phyloP scores from a whole-genome alignment of 495 filamentous ascomycete genomes.

The Cetradonia linearis region DNA sequence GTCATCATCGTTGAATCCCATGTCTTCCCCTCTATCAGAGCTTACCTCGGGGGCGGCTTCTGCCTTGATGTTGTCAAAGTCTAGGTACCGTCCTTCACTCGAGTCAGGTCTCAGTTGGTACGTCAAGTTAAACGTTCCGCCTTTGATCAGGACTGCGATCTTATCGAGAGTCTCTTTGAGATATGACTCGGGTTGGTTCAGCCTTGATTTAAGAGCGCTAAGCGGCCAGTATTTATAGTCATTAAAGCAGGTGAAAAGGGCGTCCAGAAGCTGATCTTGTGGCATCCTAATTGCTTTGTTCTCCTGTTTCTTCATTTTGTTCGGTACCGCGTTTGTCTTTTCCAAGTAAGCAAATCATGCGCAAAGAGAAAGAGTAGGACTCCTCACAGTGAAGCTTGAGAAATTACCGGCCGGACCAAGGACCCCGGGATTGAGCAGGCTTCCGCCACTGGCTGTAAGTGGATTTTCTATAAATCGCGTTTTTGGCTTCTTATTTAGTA shows the following conservation, averaged over 20 bases:
- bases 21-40: slow-evolving; percentile 37
- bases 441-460: slow-evolving; percentile 29
- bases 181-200: slow-evolving; percentile 83
- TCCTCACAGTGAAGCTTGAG: slow-evolving; percentile 48
- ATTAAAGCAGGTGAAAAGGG: slow-evolving; percentile 70
- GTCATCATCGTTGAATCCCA: slow-evolving; percentile 39
- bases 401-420: slow-evolving; percentile 39
- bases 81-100: slow-evolving; percentile 43
- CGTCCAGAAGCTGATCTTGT: slow-evolving; percentile 73
- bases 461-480: slow-evolving; percentile 30
- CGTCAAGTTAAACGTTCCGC: slow-evolving; percentile 69
- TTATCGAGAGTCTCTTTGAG: slow-evolving; percentile 75
- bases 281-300: slow-evolving; percentile 83
- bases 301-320: slow-evolving; percentile 42
- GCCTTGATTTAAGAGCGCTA: slow-evolving; percentile 58
- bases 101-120: slow-evolving; percentile 75
- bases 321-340: slow-evolving; percentile 30
- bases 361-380: slow-evolving; percentile 9
- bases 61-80: slow-evolving; percentile 35
- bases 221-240: slow-evolving; percentile 83
- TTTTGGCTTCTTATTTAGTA: slow-evolving; percentile 51
- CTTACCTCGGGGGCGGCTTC: slow-evolving; percentile 39
- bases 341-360: slow-evolving; percentile 10
- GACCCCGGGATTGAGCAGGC: slow-evolving; percentile 31
- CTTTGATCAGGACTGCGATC: slow-evolving; percentile 69